Conservation (phyloP, 176 grass and related monocot species). For the Rhipidocladum racemiflorum region DNA sequence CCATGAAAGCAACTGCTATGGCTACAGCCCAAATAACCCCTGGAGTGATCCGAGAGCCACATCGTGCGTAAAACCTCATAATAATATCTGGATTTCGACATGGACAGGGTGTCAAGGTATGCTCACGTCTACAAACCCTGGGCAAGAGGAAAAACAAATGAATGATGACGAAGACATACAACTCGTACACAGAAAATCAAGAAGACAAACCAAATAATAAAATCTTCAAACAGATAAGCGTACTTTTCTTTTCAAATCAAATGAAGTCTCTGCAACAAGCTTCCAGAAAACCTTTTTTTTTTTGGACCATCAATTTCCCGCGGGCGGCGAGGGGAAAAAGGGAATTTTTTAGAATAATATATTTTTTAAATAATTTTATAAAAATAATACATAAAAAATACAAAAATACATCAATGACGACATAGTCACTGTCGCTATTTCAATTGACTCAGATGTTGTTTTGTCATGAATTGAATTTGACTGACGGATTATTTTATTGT, state of each 20-base stretch:
- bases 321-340: neutral
- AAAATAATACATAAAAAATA: too few species aligned
- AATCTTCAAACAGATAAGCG: neutral
- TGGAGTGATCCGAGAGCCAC: slow-evolving; percentile 31
- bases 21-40: neutral
- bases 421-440: too few species aligned
- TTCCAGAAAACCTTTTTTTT: neutral
- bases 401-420: too few species aligned
- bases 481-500: too few species aligned
- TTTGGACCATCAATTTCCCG: neutral
- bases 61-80: neutral
- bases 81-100: slow-evolving; percentile 23
- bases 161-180: neutral
- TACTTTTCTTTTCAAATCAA: neutral
- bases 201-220: neutral
- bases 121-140: neutral
- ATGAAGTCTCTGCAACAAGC: neutral
- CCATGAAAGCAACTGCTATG: slow-evolving; percentile 38
- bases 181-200: neutral
- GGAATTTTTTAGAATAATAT: too few species aligned
- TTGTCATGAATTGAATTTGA: too few species aligned
- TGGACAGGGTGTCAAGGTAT: slow-evolving; percentile 29
- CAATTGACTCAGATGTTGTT: too few species aligned
- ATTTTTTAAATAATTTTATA: too few species aligned
- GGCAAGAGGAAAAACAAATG: neutral